Percentiles rank a stretch among this genome's conserved stretches.
phyloP scores from a whole-genome alignment of 148 eudicot genomes.

The Oxyria digyna region DNA sequence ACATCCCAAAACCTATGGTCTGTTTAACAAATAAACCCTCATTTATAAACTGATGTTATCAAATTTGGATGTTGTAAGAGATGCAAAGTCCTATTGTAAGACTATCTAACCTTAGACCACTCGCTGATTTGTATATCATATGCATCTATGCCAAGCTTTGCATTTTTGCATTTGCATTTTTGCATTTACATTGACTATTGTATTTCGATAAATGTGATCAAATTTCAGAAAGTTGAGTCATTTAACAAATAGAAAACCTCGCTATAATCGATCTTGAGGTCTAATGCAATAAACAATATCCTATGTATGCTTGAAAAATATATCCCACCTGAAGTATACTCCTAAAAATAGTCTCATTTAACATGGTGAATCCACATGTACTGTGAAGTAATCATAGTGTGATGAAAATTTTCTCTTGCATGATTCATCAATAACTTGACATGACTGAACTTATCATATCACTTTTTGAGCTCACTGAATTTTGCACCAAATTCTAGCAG shows the following conservation, averaged over 20 bases:
- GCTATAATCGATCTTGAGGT: background rate
- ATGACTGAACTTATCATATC: conserved; percentile 59
- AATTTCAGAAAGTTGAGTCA: background rate
- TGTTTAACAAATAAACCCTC: too few species aligned
- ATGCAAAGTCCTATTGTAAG: conserved; percentile 16
- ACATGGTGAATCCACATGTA: conserved; percentile 65
- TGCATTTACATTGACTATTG: background rate
- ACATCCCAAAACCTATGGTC: too few species aligned
- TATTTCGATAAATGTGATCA: background rate
- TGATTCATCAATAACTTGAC: conserved; percentile 79
- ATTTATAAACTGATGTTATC: conserved; percentile 91
- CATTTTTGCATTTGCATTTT: background rate
- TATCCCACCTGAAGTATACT: conserved; percentile 86
- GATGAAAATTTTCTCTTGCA: conserved; percentile 77
- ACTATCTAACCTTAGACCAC: too few species aligned
- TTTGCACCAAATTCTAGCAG: conserved; percentile 81
- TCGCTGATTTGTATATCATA: too few species aligned
- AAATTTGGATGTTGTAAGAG: conserved; percentile 87
- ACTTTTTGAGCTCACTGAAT: conserved; percentile 72
- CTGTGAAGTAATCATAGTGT: conserved; percentile 87
- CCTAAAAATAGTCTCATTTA: conserved; percentile 73
- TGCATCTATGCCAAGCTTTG: background rate
- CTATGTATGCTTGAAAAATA: conserved; percentile 6
- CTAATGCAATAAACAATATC: background rate
- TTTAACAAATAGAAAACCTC: background rate